These are phyloP conservation scores for Clonostachys sp. DNA, from an alignment of 2,329 filamentous ascomycete species.

Conservation along the genomic window DNA sequence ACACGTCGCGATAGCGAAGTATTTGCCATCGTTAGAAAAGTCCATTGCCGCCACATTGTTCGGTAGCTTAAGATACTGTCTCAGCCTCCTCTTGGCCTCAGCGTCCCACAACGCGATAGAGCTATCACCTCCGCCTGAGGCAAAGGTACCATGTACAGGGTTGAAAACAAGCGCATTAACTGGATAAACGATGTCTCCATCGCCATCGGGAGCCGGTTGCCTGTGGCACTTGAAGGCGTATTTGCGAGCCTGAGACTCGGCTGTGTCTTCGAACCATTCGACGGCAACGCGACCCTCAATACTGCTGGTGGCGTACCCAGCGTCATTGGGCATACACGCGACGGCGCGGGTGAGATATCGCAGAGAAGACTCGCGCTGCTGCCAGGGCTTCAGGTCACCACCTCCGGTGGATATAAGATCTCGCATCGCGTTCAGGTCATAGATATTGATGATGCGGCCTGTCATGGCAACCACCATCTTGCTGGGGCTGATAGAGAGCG, in stretches of 20 bases:
- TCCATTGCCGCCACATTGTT: slow-evolving; percentile 73
- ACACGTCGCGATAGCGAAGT: slow-evolving; percentile 75
- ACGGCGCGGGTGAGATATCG: slow-evolving; percentile 95
- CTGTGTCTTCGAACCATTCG: slow-evolving; percentile 92
- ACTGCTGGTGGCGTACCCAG: slow-evolving; percentile 84
- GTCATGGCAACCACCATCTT: slow-evolving; percentile 97
- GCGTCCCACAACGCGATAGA: slow-evolving; percentile 94
- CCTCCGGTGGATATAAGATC: slow-evolving; percentile 40
- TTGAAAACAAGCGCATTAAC: slow-evolving; percentile 91
- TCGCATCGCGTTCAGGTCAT: slow-evolving; percentile 71
- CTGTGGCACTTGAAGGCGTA: slow-evolving; percentile 99
- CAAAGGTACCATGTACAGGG: slow-evolving; percentile 77
- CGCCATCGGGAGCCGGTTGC: slow-evolving; percentile 59
- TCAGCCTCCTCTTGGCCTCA: slow-evolving; percentile 81
- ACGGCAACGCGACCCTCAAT: slow-evolving; percentile 96
- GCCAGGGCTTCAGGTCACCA: slow-evolving; percentile 71
- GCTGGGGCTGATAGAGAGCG: slow-evolving; percentile 68
- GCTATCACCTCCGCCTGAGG: slow-evolving; percentile 83
- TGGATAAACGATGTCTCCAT: slow-evolving; percentile 79
- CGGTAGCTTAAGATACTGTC: slow-evolving; percentile 81
- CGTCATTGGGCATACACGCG: slow-evolving; percentile 94
- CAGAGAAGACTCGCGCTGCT: slow-evolving; percentile 86
- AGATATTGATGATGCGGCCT: slow-evolving; percentile 88
- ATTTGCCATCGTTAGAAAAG: slow-evolving; percentile 74
- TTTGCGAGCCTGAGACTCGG: slow-evolving; percentile 84